Evolutionary conservation across 2,329 filamentous ascomycete genomes (phyloP), one percentile per base, ranked within the genome.

Genomic region (Myriosclerotinia curreyana): DNA sequence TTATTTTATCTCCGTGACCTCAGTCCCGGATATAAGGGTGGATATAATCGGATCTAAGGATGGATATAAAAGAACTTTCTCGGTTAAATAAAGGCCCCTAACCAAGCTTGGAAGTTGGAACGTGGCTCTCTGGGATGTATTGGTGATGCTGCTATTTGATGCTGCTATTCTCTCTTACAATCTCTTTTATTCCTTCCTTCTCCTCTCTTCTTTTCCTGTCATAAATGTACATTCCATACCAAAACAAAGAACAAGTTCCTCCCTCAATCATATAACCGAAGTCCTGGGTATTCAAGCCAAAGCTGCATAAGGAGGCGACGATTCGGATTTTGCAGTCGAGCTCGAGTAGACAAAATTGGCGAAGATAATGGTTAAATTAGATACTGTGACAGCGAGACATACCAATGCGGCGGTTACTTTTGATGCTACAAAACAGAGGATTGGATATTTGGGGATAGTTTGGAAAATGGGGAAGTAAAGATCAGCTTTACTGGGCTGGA

Each of bases 261-360:
- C n/a, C n/a, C n/a, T 85, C 60, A 85, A 86, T 76, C 76, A 85
- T 67, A 80, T 79, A 48, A 80, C 82, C 36, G 80, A 80, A 60
- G 75, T 83, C 40, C 73, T 84, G 38, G 76, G 79, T 68, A 79
- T 85, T 11, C 75, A 79, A 72, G 77, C 81, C 44, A 75, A 84
- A 66, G 74, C 78, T 63, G 83, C 82, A 0, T 80, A 84, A 68
- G 83, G 83, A 28, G 64, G 78, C 20, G 77, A 81, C 65, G 60
- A 64, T 60, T 71, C 77, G 7, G 77, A 81, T 67, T 69, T 84
- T 5, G 79, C 74, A 0, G 74, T 75, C 5, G 81, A 84, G 74
- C 73, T n/a, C n/a, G n/a, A n/a, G n/a, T n/a, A 79, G 69, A 80
- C 71, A 46, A 85, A 85, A 75, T 74, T 85, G 34, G 71, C 81